Base-by-base conservation (phyloP, 2,329 filamentous ascomycete species). In the Pleurostoma richardsiae region DNA sequence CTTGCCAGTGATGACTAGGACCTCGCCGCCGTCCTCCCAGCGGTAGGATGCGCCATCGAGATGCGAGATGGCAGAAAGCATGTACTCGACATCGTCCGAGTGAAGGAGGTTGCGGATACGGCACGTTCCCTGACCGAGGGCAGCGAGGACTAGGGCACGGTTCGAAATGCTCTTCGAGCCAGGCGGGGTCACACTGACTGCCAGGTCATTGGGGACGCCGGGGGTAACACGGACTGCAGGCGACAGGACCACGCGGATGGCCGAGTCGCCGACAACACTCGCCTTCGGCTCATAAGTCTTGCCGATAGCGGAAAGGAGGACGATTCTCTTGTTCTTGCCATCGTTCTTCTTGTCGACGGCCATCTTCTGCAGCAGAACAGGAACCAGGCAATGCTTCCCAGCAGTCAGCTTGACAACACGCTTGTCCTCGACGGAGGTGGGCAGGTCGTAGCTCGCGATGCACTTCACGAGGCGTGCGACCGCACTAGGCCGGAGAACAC, bases 131-230 rank as follows among this genome's bases (percentile, higher is more conserved):
- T 82, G 80, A 31, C 91, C 90, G 30, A 99, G 82, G 10, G 94
- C 94, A 40, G 94, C 94, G 44, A 99, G 77, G n/a, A 99, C 82
- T 38, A 99, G 79, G 31, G 95, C 92, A 40, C 94, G 83, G 67
- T 99, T 99, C 1, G 94, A 99, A 49, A 99, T 90, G 66, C 91
- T 96, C 73, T 99, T 99, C 26, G 94, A 97, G 41, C 94, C 94
- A 2, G 94, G 94, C 27, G 94, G 94, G 4, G 82, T 88, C 56
- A 96, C 91, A 33, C 83, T 83, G 36, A 91, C 82, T 30, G 82
- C 76, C 8, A 88, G 73, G 27, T 72, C 70, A 31, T 74, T 67
- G 2, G 86, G 79, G 3, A 95, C 78, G 5, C 88, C 86, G 1
- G 90, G 87, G 4, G 74, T 76, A 6, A 97, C 83, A 41, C 81